Base-by-base conservation (phyloP, 257 asterid species). In the Scutellaria galericulata region DNA sequence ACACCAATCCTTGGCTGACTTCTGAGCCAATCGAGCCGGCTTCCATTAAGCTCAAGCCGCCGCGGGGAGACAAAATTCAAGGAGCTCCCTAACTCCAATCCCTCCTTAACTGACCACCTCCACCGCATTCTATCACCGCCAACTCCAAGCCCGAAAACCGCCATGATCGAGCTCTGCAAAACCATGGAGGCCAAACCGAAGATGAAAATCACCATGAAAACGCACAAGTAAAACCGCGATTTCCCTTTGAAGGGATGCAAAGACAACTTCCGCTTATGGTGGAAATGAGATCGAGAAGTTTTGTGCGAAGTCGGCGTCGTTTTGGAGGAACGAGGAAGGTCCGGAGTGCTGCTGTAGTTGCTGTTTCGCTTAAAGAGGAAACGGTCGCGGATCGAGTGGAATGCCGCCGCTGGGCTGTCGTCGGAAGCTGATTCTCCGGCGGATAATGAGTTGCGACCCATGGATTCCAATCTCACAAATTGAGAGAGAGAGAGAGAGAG, bases 311-410 rank as follows among this genome's bases (percentile, higher is more conserved):
- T 53, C 75, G 81, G 57, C 71, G 83, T n/a, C 70, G 85, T 58
- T 68, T 80, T 85, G 70, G 85, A 68, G 45, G 84, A 68, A 18
- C 85, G 80, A 63, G 86, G 75, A 37, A 70, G 78, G 48, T 74
- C 74, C 40, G 71, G 44, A 41, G 80, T 20, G 66, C 60, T 35
- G 74, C 14, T 60, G 50, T 47, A 24, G 79, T 11, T 64, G 77
- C 54, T 78, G 81, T 70, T 66, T 73, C 96, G 78, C 77, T 89
- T 91, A 80, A 84, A 87, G 50, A 87, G 91, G 82, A 90, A 85
- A 62, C 97, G 89, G 83, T 89, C 97, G 5, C 96, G 96, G 90
- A 93, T 87, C 89, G 96, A 91, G 81, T 61, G 86, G 66, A 84
- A 82, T 37, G 87, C 83, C 45, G 85, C 79, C 50, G 85, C 80